Base-by-base conservation (phyloP, 2,329 filamentous ascomycete genomes). In the Albifimbria verrucaria region DNA sequence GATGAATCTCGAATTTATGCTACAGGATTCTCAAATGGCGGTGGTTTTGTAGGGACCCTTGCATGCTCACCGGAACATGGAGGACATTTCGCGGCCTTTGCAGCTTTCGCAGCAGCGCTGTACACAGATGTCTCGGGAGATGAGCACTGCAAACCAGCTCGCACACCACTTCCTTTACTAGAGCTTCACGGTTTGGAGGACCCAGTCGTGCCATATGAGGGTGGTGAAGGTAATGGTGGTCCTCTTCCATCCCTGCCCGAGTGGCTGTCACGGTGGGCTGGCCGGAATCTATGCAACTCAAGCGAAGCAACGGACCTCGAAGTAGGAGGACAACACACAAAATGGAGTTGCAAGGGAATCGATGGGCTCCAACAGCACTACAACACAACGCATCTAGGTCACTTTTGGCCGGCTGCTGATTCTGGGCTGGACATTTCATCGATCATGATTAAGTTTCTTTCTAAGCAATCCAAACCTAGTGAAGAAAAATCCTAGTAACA, bases 101-200 rank as follows among this genome's bases (percentile, higher is more conserved):
- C 75, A 1, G 59, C 70, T 17, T 66, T 72, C 26, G 71, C 73
- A 0, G 74, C 73, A 0, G 68, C 75, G 0, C 73, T 72, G 48
- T 77, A 78, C 59, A 71, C 68, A 7, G 68, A 73, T n/a, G 57
- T 58, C 21, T 32, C 51, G 24, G 57, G 55, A 12, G 57, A 62
- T 4, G 54, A 57, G 2, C 60, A 65, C 10, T 74, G 70, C 57
- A 57, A 69, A 18, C 68, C 73, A 2, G 3, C 65, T 68, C 45
- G 65, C 63, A n/a, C 79, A 74, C 63, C 62, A 56, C 3, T 79
- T 3, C 77, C 78, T 1, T 67, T 82, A 10, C 62, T 81, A 9
- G 74, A 78, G 42, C 75, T 80, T 50, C 79, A 82, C 59, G 78
- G 78, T n/a, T 72, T 69, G 2, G 67, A 58, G 2, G 79, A 82